Conservation (phyloP, 768 basidiomycete species). For the Amylocystis lapponica region DNA sequence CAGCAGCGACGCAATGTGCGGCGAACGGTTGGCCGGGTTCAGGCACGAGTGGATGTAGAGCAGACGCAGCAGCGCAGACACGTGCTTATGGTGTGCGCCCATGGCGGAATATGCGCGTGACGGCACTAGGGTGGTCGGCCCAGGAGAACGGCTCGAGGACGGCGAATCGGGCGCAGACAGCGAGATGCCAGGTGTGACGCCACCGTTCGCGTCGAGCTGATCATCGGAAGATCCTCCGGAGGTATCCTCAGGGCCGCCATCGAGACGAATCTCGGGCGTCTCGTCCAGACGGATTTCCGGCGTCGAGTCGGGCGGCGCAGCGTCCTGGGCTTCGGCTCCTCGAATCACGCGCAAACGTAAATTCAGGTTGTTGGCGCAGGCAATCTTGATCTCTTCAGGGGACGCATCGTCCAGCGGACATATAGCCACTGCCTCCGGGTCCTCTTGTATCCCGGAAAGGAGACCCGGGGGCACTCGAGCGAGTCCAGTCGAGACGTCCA, state of each 20-base stretch:
- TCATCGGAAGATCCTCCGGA: slow-evolving; percentile 4
- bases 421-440: slow-evolving; percentile 36
- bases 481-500: slow-evolving; percentile 50
- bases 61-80: slow-evolving; percentile 59
- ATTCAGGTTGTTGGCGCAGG: slow-evolving; percentile 49
- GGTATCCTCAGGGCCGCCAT: slow-evolving; percentile 22
- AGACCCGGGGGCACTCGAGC: slow-evolving; percentile 46
- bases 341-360: slow-evolving; percentile 43
- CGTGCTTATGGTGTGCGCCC: slow-evolving; percentile 52
- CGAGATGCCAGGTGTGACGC: not conserved
- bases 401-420: slow-evolving; percentile 50
- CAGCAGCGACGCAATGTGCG: slow-evolving; percentile 62
- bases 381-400: slow-evolving; percentile 40
- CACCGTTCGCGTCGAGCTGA: not conserved
- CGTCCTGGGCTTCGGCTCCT: slow-evolving; percentile 15
- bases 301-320: slow-evolving; percentile 20
- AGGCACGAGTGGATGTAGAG: slow-evolving; percentile 66
- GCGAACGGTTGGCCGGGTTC: slow-evolving; percentile 67
- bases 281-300: slow-evolving; percentile 37
- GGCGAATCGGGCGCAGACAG: slow-evolving; percentile 29
- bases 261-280: slow-evolving; percentile 36
- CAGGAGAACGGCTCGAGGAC: slow-evolving; percentile 14
- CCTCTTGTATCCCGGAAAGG: slow-evolving; percentile 45
- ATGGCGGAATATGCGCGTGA: slow-evolving; percentile 40
- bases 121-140: slow-evolving; percentile 40